Conservation (phyloP, 352 stramenopile genomes). For the Globisporangium echinulatum region DNA sequence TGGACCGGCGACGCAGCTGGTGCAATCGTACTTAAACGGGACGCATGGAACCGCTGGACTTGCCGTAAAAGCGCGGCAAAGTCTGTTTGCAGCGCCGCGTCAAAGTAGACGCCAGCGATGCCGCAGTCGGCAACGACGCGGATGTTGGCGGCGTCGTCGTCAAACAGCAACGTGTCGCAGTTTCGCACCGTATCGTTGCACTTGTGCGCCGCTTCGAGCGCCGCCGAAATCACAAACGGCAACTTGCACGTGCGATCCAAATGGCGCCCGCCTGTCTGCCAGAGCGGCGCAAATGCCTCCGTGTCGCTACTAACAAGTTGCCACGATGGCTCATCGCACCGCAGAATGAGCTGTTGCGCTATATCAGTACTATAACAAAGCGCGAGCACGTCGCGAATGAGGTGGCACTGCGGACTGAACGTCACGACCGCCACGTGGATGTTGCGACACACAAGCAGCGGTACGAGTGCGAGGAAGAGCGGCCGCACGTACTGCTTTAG, state of each 20-base stretch:
- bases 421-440: constrained; percentile 74
- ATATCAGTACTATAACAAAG: constrained; percentile 41
- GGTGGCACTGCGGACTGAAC: constrained; percentile 63
- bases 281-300: constrained; percentile 41
- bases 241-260: constrained; percentile 70
- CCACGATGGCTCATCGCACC: constrained; percentile 61
- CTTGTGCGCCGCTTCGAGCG: constrained; percentile 28
- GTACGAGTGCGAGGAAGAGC: constrained; percentile 59
- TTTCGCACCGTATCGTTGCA: constrained; percentile 33
- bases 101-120: constrained; percentile 66
- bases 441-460: constrained; percentile 26
- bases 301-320: constrained; percentile 38
- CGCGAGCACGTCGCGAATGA: constrained; percentile 56
- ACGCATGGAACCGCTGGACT: constrained; percentile 26
- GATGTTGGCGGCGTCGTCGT: constrained; percentile 75
- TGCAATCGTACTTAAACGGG: not conserved
- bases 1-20: not conserved
- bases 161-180: constrained; percentile 67
- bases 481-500: constrained; percentile 46
- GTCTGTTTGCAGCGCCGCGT: constrained; percentile 31
- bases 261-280: constrained; percentile 44
- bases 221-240: constrained; percentile 67
- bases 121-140: constrained; percentile 68
- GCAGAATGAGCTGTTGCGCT: constrained; percentile 38
- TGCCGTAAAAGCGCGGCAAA: constrained; percentile 35